Evolutionary conservation across 306 rosid genomes (phyloP).

Genomic region (Cyclanthera cordifolia): DNA sequence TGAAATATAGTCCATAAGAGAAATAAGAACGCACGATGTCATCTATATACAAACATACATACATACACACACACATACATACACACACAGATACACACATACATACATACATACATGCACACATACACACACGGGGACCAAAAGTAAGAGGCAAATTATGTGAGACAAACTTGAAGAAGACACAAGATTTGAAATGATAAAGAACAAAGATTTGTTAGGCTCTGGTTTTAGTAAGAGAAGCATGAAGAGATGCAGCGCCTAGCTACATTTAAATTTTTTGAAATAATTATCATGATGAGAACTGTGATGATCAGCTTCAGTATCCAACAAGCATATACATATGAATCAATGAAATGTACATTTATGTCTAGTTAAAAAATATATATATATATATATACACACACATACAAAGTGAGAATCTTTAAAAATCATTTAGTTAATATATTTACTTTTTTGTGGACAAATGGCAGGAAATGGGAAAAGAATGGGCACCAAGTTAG

Average conservation of each 20-base stretch:
- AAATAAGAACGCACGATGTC: too few relatives aligned
- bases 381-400: too few relatives aligned
- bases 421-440: too few relatives aligned
- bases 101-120: too few relatives aligned
- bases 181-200: conserved; percentile 10
- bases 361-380: neutral
- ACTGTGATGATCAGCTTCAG: neutral
- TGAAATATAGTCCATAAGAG: too few relatives aligned
- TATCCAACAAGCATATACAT: conserved; percentile 11
- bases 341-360: neutral
- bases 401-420: conserved; percentile 13
- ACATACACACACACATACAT: too few relatives aligned
- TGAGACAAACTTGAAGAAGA: conserved; percentile 6
- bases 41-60: too few relatives aligned
- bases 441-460: too few relatives aligned
- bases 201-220: neutral
- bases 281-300: conserved; percentile 2
- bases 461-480: neutral
- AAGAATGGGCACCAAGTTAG: conserved; percentile 4
- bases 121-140: neutral
- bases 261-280: neutral
- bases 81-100: too few relatives aligned
- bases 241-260: neutral
- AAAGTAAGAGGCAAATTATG: neutral
- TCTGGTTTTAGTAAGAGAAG: neutral